These are phyloP conservation scores for Phaeosphaeriaceae sp. DNA, from an alignment of 2,329 filamentous ascomycete species.

Conservation along the genomic window DNA sequence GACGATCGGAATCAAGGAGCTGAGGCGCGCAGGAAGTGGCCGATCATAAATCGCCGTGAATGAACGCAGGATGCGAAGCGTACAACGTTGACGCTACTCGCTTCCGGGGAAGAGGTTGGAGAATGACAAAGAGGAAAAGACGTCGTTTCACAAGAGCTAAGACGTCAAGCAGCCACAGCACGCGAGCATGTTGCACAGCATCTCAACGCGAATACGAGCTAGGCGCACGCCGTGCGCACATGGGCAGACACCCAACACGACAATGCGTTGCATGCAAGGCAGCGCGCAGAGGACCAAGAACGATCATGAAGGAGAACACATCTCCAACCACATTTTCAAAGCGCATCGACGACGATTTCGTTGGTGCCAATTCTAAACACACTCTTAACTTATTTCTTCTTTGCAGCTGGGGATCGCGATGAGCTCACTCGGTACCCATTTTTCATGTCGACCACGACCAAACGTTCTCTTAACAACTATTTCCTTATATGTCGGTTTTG, in stretches of 20 bases:
- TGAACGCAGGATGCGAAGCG: neutral
- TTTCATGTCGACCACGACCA: neutral
- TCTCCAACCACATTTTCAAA: neutral
- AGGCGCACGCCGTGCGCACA: neutral
- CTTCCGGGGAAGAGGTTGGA: neutral
- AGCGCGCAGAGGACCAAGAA: neutral
- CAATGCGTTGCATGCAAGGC: neutral
- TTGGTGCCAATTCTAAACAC: neutral
- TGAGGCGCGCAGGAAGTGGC: conserved; percentile 28
- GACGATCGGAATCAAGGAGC: conserved; percentile 40
- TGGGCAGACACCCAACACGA: neutral
- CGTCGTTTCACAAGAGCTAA: neutral
- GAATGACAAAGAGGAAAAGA: neutral
- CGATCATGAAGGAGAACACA: neutral
- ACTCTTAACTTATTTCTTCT: neutral
- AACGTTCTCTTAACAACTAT: neutral
- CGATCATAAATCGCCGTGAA: neutral
- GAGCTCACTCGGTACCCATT: neutral
- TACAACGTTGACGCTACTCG: neutral
- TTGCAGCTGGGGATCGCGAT: neutral
- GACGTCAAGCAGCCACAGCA: neutral
- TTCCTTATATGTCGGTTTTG: neutral
- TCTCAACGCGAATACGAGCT: neutral
- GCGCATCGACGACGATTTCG: neutral
- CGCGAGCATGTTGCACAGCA: neutral